phyloP scores from a whole-genome alignment of 2,329 filamentous ascomycete species.

The Aspergillus unguis region DNA sequence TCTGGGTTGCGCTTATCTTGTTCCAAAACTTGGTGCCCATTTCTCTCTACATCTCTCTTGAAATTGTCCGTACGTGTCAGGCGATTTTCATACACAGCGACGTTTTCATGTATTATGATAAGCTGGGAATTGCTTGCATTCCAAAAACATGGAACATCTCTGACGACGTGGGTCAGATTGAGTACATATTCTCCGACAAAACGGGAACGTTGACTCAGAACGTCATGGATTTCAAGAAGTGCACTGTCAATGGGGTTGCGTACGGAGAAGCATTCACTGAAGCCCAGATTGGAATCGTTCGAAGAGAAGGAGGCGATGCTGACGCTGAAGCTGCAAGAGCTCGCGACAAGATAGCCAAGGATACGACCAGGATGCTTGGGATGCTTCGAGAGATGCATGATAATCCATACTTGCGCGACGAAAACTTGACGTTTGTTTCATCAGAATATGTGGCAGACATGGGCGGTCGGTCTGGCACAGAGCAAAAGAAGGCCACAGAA shows the following conservation, averaged over 20 bases:
- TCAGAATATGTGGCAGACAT: slow-evolving; percentile 85
- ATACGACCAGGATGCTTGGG: slow-evolving; percentile 67
- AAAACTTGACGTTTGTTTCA: slow-evolving; percentile 86
- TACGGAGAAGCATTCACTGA: slow-evolving; percentile 98
- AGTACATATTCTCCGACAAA: slow-evolving; percentile 98
- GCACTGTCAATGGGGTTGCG: slow-evolving; percentile 88
- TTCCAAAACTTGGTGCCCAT: slow-evolving; percentile 99
- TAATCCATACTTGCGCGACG: slow-evolving; percentile 87
- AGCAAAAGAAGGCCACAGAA: slow-evolving; percentile 74
- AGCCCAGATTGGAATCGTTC: slow-evolving; percentile 93
- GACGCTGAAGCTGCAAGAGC: slow-evolving; percentile 73
- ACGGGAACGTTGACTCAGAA: slow-evolving; percentile 88
- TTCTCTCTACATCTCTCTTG: slow-evolving; percentile 93
- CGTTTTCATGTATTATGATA: slow-evolving; percentile 93
- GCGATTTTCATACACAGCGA: slow-evolving; percentile 98
- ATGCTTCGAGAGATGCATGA: slow-evolving; percentile 73
- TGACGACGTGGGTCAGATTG: slow-evolving; percentile 94
- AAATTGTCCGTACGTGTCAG: slow-evolving; percentile 90
- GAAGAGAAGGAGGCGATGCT: slow-evolving; percentile 80
- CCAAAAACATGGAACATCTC: slow-evolving; percentile 99
- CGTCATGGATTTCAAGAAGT: slow-evolving; percentile 99
- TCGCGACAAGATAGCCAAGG: slow-evolving; percentile 72
- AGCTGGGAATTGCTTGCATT: slow-evolving; percentile 88
- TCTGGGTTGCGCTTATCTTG: slow-evolving; percentile 89
- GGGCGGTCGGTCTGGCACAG: slow-evolving; percentile 68